Evolutionary conservation across 2,329 filamentous ascomycete genomes (phyloP), one percentile per base, ranked within the genome.

Genomic region (Curvularia verruculosa): DNA sequence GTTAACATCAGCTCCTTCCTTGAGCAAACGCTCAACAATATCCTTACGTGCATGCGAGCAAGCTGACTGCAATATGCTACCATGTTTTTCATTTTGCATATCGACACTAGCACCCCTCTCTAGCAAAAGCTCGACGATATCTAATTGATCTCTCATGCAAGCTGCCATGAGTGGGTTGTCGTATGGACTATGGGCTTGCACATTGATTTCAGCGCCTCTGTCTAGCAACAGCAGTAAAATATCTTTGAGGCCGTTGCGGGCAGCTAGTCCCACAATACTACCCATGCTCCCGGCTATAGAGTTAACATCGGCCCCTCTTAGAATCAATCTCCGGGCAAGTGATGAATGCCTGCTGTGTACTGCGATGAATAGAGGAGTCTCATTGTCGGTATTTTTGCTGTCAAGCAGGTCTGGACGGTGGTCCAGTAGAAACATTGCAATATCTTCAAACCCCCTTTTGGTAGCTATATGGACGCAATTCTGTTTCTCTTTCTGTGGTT

Each of bases 11-110:
- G 46, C 52, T 21, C 46, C 52, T 23, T 6, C 23, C 19, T 40
- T 10, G 21, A 23, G 3, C 10, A 40, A 15, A 2, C 21, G 8
- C 19, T 23, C 19, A 1, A 6, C 10, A 1, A 23, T 40, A 10
- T 39, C 7, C n/a, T n/a, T n/a, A n/a, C n/a, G n/a, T n/a, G n/a
- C n/a, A n/a, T n/a, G n/a, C n/a, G 1, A 2, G 21, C n/a, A 52
- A 36, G 54, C 58, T 28, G 29, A 28, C 21, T 52, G 23, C 18
- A 57, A 47, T 29, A 54, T 43, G 31, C 37, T 52, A 9, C 46
- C 41, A 4, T 28, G 41, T 0, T 23, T 0, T 37, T 28, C 28
- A 52, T 37, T 37, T 23, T 28, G 21, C 0, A 21, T 21, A 18
- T 57, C 49, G 1, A 46, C 8, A 0, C 46, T 2, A 3, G 46